Evolutionary conservation across 441 rosid species (phyloP).

Genomic region (Erodium texanum): DNA sequence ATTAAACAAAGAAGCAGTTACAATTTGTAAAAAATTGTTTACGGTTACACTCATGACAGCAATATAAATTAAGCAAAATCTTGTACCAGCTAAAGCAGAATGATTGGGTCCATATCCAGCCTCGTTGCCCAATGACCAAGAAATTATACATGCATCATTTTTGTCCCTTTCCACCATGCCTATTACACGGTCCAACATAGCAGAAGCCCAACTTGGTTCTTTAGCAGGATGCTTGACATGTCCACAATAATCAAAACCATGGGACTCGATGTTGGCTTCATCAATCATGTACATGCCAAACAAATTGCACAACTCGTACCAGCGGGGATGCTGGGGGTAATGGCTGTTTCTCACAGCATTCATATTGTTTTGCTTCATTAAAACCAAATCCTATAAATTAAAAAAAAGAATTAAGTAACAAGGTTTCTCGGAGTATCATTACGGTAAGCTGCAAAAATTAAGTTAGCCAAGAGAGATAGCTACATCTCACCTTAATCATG

Average conservation of each 20-base stretch:
- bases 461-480: constrained; percentile 13
- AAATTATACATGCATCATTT: constrained; percentile 83
- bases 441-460: constrained; percentile 13
- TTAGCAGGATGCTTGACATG: constrained; percentile 86
- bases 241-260: constrained; percentile 64
- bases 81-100: constrained; percentile 85
- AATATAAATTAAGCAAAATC: constrained; percentile 14
- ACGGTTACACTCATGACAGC: constrained; percentile 5
- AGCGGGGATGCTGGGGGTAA: constrained; percentile 97
- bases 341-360: constrained; percentile 98
- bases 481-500: constrained; percentile 74
- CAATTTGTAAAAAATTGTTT: constrained; percentile 8
- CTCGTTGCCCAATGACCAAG: constrained; percentile 97
- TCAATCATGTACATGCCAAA: constrained; percentile 98
- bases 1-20: not conserved
- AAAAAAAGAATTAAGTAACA: constrained; percentile 16
- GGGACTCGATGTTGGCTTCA: constrained; percentile 98
- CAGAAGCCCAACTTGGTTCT: constrained; percentile 85
- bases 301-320: constrained; percentile 93
- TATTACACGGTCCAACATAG: constrained; percentile 91
- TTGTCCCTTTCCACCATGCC: constrained; percentile 99
- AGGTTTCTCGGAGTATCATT: constrained; percentile 5
- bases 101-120: constrained; percentile 95
- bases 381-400: constrained; percentile 72
- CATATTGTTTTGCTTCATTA: constrained; percentile 88